Evolutionary conservation across 2,329 filamentous ascomycete genomes (phyloP), one percentile per base, ranked within the genome.

Genomic region (Talaromyces sp.): DNA sequence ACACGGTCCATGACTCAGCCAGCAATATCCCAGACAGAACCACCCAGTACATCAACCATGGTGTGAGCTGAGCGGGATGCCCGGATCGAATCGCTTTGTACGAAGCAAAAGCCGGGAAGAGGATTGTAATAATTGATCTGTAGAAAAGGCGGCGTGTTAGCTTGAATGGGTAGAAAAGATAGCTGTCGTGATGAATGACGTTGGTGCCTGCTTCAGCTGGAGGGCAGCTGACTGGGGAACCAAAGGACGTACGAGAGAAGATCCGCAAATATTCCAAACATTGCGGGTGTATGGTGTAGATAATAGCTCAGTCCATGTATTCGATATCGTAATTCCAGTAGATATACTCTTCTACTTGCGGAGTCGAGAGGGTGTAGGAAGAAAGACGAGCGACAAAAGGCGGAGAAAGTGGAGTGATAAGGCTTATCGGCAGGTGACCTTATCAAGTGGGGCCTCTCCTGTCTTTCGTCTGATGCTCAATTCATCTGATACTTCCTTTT

Each of bases 41-140:
- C 67, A 97, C 92, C 91, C 94, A 99, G 85, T 98, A 99, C 91
- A 98, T 98, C 70, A 98, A 87, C 95, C 95, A 99, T 89, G 94
- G 94, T 69, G 92, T 92, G 67, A 97, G 85, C 75, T 96, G 89
- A 43, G 92, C 89, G 1, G 93, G 93, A 78, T 97, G 92, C 61
- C 91, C 90, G 17, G 92, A 93, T 81, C 95, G 94, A 75, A 99
- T 90, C 58, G 95, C 94, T 84, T 98, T 98, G 86, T 97, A 98
- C 69, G 94, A 97, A 70, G 94, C 93, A 81, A 97, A 98, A 69
- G 97, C 88, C 61, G 95, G 95, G 77, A 98, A 96, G 75, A 97
- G 88, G 75, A 96, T 93, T 65, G 93, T 96, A 66, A 91, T 89
- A 76, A 94, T 79, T 69, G 92, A 94, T 76, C 93, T 96, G 76